phyloP scores from a whole-genome alignment of 345 rosid genomes.

The Carallia pectinifolia region DNA sequence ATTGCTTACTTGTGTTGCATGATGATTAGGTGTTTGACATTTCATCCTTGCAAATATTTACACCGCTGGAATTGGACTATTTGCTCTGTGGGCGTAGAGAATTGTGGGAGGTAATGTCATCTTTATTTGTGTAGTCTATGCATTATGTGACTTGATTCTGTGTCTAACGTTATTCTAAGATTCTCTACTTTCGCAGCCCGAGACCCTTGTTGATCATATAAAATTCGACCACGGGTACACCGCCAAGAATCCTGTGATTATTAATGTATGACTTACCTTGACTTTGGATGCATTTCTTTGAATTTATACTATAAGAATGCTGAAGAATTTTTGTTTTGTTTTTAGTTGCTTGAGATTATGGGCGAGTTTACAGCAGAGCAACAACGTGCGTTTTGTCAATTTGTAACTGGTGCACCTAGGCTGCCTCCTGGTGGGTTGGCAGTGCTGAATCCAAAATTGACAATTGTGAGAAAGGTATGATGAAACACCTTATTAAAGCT shows the following conservation, averaged over 20 bases:
- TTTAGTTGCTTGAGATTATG: slow-evolving; percentile 92
- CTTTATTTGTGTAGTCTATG: background rate
- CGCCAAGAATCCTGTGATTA: slow-evolving; percentile 86
- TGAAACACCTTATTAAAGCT: background rate
- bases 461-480: slow-evolving; percentile 95
- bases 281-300: background rate
- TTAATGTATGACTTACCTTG: slow-evolving; percentile 48
- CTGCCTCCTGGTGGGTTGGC: slow-evolving; percentile 99
- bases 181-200: slow-evolving; percentile 53
- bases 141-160: slow-evolving; percentile 2
- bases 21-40: slow-evolving; percentile 83
- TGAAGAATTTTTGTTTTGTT: slow-evolving; percentile 5
- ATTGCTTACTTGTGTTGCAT: slow-evolving; percentile 5
- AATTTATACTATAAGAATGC: too few relatives aligned
- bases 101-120: slow-evolving; percentile 79
- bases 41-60: slow-evolving; percentile 85
- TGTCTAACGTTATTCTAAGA: background rate
- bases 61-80: slow-evolving; percentile 83
- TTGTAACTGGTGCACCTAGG: slow-evolving; percentile 97
- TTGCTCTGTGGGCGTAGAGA: slow-evolving; percentile 97
- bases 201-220: slow-evolving; percentile 83
- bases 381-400: slow-evolving; percentile 96
- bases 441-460: slow-evolving; percentile 87
- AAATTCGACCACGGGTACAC: slow-evolving; percentile 99
- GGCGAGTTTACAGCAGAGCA: slow-evolving; percentile 95